These are phyloP conservation scores for Wickerhamomyces subpelliculosus DNA, from an alignment of 805 yeast species.

Conservation along the genomic window DNA sequence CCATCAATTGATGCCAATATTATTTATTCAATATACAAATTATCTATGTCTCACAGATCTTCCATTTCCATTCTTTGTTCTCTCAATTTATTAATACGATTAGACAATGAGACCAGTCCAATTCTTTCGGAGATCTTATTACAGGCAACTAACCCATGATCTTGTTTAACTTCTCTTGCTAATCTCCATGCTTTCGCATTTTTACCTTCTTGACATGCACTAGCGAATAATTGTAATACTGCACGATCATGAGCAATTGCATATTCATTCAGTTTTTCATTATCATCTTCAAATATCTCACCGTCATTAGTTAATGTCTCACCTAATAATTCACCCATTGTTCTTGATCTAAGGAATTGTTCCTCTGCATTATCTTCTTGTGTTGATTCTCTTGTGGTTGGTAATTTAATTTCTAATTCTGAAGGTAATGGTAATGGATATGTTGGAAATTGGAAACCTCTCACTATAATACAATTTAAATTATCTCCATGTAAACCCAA, in stretches of 20 bases:
- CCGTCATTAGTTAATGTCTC: constrained; percentile 46
- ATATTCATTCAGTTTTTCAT: constrained; percentile 45
- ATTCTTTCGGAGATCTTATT: constrained; percentile 74
- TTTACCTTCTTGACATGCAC: constrained; percentile 62
- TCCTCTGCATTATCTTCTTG: constrained; percentile 45
- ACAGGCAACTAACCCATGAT: constrained; percentile 79
- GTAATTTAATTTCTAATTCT: constrained; percentile 66
- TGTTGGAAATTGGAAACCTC: constrained; percentile 67
- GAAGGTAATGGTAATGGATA: constrained; percentile 83
- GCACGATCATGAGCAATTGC: constrained; percentile 67
- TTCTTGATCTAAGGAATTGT: constrained; percentile 49
- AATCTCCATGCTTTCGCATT: constrained; percentile 62
- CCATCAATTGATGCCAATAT: neutral
- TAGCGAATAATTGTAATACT: constrained; percentile 67
- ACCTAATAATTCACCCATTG: constrained; percentile 53
- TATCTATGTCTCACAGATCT: neutral
- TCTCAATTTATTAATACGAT: constrained; percentile 45
- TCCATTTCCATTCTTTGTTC: constrained; percentile 36
- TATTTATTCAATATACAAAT: constrained; percentile 1
- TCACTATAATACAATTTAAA: constrained; percentile 67
- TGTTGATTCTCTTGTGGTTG: constrained; percentile 33
- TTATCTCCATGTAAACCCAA: constrained; percentile 67
- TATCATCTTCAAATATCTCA: constrained; percentile 35
- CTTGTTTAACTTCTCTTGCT: constrained; percentile 62
- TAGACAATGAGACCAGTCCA: constrained; percentile 44